A percentile compares a stretch with the other conserved stretches of the same genome.
Conservation (phyloP, 2,329 filamentous ascomycete genomes). For the Fonsecaea pedrosoi region DNA sequence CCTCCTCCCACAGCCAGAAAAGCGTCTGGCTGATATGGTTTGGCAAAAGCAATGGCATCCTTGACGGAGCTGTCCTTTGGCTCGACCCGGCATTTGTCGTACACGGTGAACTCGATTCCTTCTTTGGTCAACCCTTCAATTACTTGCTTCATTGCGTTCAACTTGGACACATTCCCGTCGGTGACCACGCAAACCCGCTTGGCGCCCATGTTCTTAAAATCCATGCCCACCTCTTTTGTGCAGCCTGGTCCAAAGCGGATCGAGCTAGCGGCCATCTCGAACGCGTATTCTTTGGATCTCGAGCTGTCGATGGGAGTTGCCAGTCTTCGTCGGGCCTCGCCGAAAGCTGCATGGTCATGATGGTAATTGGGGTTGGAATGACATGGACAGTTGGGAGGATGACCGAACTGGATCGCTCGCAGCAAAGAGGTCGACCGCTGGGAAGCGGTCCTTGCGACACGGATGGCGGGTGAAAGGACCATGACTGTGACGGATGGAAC, state of each 20-base stretch:
- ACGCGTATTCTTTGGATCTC: slow-evolving; percentile 91
- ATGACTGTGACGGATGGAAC: slow-evolving; percentile 15
- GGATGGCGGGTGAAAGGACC: slow-evolving; percentile 51
- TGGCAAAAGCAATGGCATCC: slow-evolving; percentile 86
- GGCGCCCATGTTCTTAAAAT: slow-evolving; percentile 87
- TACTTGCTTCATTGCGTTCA: slow-evolving; percentile 90
- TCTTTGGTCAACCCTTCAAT: slow-evolving; percentile 78
- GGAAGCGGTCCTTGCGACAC: slow-evolving; percentile 55
- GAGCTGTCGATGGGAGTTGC: slow-evolving; percentile 78
- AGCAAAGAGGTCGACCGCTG: slow-evolving; percentile 66
- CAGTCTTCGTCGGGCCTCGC: slow-evolving; percentile 65
- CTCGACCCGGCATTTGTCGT: slow-evolving; percentile 80
- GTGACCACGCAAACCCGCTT: slow-evolving; percentile 92
- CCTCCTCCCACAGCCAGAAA: slow-evolving; percentile 93
- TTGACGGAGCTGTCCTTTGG: slow-evolving; percentile 95
- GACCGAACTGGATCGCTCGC: slow-evolving; percentile 87
- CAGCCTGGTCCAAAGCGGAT: slow-evolving; percentile 93
- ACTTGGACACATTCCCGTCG: slow-evolving; percentile 77
- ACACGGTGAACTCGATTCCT: slow-evolving; percentile 81
- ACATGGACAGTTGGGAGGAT: slow-evolving; percentile 87
- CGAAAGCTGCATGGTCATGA: slow-evolving; percentile 54
- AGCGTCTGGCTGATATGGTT: slow-evolving; percentile 80
- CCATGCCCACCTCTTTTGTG: slow-evolving; percentile 97
- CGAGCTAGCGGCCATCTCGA: slow-evolving; percentile 95
- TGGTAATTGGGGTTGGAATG: slow-evolving; percentile 87